These are phyloP conservation scores for Rhizoclosmatium globosum DNA, from an alignment of 192 early-diverging fungal species.

Conservation along the genomic window DNA sequence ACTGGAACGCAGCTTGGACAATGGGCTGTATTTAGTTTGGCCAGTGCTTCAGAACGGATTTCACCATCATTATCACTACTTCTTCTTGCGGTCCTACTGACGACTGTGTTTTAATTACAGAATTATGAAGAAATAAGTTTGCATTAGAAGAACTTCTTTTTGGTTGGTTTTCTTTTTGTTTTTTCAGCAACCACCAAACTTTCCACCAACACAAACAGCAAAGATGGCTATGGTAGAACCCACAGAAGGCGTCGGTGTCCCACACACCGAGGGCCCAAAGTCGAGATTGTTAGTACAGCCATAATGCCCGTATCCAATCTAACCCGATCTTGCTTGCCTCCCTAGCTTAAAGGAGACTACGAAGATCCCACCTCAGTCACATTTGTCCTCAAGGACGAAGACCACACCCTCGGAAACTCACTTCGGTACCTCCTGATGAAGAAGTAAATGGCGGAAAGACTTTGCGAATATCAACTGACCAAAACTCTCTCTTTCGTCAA, in stretches of 20 bases:
- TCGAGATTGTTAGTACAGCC: constrained; percentile 47
- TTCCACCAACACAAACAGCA: background rate
- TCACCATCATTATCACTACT: background rate
- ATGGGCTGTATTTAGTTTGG: constrained; percentile 18
- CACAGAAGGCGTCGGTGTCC: constrained; percentile 43
- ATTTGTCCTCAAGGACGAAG: constrained; percentile 90
- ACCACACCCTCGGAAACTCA: constrained; percentile 96
- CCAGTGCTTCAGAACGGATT: background rate
- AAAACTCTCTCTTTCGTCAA: background rate
- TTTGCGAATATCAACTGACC: background rate
- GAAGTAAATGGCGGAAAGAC: constrained; percentile 67
- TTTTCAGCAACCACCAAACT: background rate
- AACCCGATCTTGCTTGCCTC: background rate
- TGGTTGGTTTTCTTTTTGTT: constrained; percentile 4
- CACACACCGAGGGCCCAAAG: constrained; percentile 48
- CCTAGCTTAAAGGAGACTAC: constrained; percentile 49
- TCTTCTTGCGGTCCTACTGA: background rate
- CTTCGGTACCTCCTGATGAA: constrained; percentile 95
- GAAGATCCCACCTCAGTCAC: constrained; percentile 82
- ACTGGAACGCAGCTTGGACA: constrained; percentile 2
- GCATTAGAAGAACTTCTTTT: background rate
- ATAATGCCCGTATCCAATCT: background rate
- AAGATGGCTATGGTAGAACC: constrained; percentile 60
- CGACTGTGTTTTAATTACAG: background rate
- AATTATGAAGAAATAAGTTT: background rate